Base-by-base conservation (phyloP, 2,329 filamentous ascomycete species). In the Colletotrichum liriopes region DNA sequence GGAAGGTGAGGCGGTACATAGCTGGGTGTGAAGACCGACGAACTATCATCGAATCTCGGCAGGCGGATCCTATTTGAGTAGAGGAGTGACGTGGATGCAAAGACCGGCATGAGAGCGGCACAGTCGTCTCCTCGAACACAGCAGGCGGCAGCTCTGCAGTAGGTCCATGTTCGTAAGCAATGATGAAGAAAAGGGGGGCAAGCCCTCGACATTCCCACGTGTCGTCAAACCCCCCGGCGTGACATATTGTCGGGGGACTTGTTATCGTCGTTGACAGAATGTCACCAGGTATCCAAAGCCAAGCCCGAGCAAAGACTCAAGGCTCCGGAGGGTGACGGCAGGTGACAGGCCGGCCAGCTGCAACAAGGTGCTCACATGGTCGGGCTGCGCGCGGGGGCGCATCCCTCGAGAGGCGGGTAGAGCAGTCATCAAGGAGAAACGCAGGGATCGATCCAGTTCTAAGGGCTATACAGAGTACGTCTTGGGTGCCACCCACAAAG, bases 361-460 rank as follows among this genome's bases (percentile, higher is more conserved):
- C 35, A 54, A 9, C 20, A 23, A 35, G 29, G 35, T 65, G 66
- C 63, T 67, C 63, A 67, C 63, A 71, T 71, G 67, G 47, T 20
- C 14, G 29, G 23, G 14, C 16, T 20, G 32, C 26, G 35, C 5
- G 52, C 32, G 32, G 59, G 29, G 32, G 43, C 14, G 59, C 35
- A 51, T 18, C n/a, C 43, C 32, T 61, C 29, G 29, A 47, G 9
- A 29, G 35, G 23, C 26, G 47, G 23, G 49, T 39, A 52, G 32
- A 58, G 11, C 29, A 35, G 16, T 35, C 23, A 51, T 58, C 16
- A 23, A 56, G 18, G 16, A n/a, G 41, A 51, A 47, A 63, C 29
- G 58, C 65, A 61, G 55, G 65, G 55, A 61, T 67, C 35, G 39
- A 39, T 52, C 23, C 45, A 23, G 32, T 54, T 26, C 26, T 29